phyloP scores from a whole-genome alignment of 768 basidiomycete species.

The Leccinum sublutescens region DNA sequence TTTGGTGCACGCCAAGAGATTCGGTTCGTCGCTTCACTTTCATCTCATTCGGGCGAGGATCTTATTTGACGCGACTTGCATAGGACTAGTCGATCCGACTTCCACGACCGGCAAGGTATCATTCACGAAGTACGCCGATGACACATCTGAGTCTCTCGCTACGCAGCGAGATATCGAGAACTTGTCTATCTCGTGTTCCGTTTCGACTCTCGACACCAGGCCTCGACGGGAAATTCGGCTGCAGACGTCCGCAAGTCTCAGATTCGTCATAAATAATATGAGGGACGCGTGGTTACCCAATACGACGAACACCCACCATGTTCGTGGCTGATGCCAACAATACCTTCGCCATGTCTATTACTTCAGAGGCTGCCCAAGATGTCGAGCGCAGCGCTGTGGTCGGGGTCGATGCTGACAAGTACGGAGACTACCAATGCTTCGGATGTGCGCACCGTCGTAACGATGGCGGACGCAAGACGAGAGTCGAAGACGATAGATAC shows the following conservation, averaged over 20 bases:
- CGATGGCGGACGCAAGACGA: not conserved
- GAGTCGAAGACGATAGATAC: not conserved
- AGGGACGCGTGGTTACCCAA: not conserved
- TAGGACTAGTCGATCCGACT: not conserved
- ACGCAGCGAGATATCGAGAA: not conserved
- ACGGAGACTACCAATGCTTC: not conserved
- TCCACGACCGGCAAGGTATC: not conserved
- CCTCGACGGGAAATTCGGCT: not conserved
- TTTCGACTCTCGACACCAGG: not conserved
- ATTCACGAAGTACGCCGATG: not conserved
- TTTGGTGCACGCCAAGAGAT: not conserved
- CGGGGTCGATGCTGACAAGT: not conserved
- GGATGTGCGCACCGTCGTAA: too few species aligned
- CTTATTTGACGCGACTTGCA: not conserved
- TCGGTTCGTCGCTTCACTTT: not conserved
- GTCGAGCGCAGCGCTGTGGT: not conserved
- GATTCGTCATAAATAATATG: not conserved
- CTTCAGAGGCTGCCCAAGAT: not conserved
- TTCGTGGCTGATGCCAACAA: not conserved
- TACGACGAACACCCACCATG: not conserved
- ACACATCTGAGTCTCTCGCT: not conserved
- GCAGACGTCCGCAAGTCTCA: not conserved
- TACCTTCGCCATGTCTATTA: not conserved
- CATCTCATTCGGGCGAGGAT: not conserved
- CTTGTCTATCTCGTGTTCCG: too few species aligned